Conservation (phyloP, 371 early-diverging fungal species). For the Syncephalastrum racemosum region DNA sequence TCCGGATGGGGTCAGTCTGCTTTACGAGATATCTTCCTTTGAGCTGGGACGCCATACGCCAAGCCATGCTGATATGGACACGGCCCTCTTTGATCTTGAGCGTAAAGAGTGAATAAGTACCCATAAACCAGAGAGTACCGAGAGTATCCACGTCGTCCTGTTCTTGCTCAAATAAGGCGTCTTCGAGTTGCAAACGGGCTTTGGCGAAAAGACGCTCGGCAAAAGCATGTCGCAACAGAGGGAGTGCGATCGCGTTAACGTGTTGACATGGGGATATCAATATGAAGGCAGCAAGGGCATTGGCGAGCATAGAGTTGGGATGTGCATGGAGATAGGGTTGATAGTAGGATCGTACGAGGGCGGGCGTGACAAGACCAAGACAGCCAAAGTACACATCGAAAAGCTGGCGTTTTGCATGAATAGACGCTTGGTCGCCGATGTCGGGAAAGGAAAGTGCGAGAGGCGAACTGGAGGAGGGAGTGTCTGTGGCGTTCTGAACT, state of each 20-base stretch:
- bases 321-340: conserved; percentile 19
- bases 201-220: conserved; percentile 26
- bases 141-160: conserved; percentile 23
- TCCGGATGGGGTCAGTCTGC: too few species aligned
- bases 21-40: conserved; percentile 19
- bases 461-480: background rate
- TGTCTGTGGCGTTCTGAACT: too few species aligned
- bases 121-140: conserved; percentile 21
- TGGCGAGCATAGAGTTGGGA: conserved; percentile 25
- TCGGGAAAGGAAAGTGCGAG: background rate
- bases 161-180: conserved; percentile 35
- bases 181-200: conserved; percentile 28
- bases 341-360: conserved; percentile 26
- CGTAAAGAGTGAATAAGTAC: conserved; percentile 22
- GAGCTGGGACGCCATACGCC: conserved; percentile 38
- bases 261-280: conserved; percentile 33
- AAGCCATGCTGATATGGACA: conserved; percentile 29
- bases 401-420: conserved; percentile 7
- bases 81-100: conserved; percentile 33
- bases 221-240: conserved; percentile 17
- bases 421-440: background rate
- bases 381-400: conserved; percentile 31
- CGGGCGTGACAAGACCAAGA: conserved; percentile 17
- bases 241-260: conserved; percentile 2
- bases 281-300: conserved; percentile 29